These are phyloP conservation scores for Saccharomyces hybrid DNA, from an alignment of 1,139 yeast species.

Conservation along the genomic window DNA sequence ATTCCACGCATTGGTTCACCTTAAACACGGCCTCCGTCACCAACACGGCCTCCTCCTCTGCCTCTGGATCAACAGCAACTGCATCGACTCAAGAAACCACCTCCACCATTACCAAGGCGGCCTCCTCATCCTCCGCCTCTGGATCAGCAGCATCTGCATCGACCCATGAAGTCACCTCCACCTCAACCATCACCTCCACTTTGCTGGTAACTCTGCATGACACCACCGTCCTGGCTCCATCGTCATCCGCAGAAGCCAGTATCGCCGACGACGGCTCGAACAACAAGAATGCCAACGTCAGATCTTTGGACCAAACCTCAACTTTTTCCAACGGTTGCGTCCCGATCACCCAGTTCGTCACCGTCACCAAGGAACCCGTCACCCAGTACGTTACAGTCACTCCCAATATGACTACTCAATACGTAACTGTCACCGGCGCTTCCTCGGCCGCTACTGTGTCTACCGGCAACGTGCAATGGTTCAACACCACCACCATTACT, in stretches of 20 bases:
- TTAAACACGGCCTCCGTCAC: background rate
- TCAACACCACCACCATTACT: conserved; percentile 9
- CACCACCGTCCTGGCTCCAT: background rate
- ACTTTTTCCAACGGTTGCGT: conserved; percentile 13
- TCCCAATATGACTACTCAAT: conserved; percentile 5
- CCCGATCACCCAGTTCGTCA: conserved; percentile 13
- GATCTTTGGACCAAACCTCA: background rate
- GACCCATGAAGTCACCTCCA: too few species aligned
- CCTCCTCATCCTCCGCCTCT: too few species aligned
- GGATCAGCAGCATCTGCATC: too few species aligned
- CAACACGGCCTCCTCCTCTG: background rate
- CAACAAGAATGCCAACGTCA: conserved; percentile 10
- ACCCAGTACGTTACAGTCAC: conserved; percentile 15
- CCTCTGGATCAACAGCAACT: background rate
- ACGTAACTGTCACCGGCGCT: conserved; percentile 11
- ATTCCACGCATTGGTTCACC: conserved; percentile 1
- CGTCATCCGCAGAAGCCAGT: conserved; percentile 3
- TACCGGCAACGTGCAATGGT: conserved; percentile 3
- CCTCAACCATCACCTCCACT: conserved; percentile 4
- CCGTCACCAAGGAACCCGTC: conserved; percentile 14
- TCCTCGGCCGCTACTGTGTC: background rate
- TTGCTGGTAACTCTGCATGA: background rate
- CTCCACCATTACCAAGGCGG: background rate
- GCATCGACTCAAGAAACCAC: background rate
- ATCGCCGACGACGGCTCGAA: conserved; percentile 13